Evolutionary conservation across 805 yeast species (phyloP), one percentile per base, ranked within the genome.

Genomic region (Saccharomyces kudriavzevii): DNA sequence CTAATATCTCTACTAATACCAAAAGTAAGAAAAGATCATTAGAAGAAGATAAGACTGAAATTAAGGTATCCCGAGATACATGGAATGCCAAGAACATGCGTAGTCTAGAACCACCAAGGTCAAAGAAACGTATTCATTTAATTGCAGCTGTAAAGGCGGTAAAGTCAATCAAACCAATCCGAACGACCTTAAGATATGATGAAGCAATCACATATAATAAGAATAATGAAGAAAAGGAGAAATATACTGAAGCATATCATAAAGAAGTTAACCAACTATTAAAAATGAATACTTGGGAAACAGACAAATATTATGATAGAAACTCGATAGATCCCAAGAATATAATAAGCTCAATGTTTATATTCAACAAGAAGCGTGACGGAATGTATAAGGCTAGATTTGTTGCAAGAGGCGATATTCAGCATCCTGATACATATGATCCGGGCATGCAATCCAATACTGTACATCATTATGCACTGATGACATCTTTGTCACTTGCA

Each of bases 1-100:
- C 82, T 11, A 76, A 79, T n/a, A n/a, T 31, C 9, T n/a, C 22
- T n/a, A 31, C 40, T 4, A 31, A 17, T 31, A 31, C 2, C 40
- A 14, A 31, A 2, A 31, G 40, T 31, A 31, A n/a, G 40, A 31
- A 31, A 31, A 31, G 40, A n/a, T n/a, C 40, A 31, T 31, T 31
- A 31, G 40, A 31, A 31, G 20, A 31, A 14, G n/a, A 31, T 31
- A 20, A n/a, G n/a, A 31, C 40, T 31, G 40, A 31, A 31, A 31
- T n/a, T 31, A n/a, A 31, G 20, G 20, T 31, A 31, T 31, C 40
- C 2, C 40, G 40, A 31, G 40, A 31, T n/a, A 31, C 40, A n/a
- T 31, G 40, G 52, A 49, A 24, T 20, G 20, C 2, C 5, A 24
- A 24, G 24, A 27, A 26, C 10, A 25, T 25, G 26, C n/a, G 29